Percentiles rank a stretch among this genome's conserved stretches.
Evolutionary conservation across 2,329 filamentous ascomycete genomes (phyloP).

Genomic region (Sclerotinia glacialis): DNA sequence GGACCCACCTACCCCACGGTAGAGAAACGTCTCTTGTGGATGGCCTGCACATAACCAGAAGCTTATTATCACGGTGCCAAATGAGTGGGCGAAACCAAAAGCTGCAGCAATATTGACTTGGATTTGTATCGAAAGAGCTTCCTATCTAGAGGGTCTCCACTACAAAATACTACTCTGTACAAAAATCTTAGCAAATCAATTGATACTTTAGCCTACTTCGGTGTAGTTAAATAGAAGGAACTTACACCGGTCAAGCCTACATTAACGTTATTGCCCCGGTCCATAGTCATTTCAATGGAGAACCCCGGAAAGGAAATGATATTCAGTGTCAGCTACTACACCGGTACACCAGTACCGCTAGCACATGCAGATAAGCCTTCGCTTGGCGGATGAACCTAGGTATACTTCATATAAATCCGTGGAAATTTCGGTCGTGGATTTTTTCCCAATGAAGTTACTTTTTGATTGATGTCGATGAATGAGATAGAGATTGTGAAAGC

Average conservation of each 20-base stretch:
- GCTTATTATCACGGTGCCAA: conserved; percentile 5
- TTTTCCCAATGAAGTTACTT: neutral
- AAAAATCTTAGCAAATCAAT: neutral
- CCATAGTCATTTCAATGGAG: neutral
- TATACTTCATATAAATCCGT: neutral
- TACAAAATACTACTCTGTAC: neutral
- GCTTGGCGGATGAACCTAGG: neutral
- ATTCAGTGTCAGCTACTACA: neutral
- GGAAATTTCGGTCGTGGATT: neutral
- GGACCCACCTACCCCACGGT: conserved; percentile 19
- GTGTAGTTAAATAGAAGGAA: neutral
- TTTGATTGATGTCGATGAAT: neutral
- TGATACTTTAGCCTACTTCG: neutral
- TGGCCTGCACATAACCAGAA: conserved; percentile 2
- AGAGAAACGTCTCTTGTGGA: neutral
- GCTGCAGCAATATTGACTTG: no score
- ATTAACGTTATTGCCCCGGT: neutral
- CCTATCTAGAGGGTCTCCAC: neutral
- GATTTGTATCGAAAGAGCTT: neutral
- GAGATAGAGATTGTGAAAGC: neutral
- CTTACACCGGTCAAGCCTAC: neutral
- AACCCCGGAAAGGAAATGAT: neutral
- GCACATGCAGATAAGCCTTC: conserved; percentile 11
- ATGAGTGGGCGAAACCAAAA: neutral
- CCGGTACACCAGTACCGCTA: neutral